phyloP scores from a whole-genome alignment of 129 eudicot genomes.

The Chrysanthemum makinoi region DNA sequence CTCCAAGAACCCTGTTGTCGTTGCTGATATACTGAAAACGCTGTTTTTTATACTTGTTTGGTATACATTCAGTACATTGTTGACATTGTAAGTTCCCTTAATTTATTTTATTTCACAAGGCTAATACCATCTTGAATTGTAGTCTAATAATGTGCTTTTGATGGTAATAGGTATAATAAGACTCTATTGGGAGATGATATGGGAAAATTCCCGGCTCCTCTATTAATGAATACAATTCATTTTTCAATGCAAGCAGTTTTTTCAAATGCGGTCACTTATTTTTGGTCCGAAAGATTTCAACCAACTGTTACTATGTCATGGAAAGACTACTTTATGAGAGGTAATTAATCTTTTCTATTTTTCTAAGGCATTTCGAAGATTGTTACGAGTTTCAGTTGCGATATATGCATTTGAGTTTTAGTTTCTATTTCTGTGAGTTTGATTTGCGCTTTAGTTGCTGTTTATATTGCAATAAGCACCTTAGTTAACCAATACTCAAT shows the following conservation, averaged over 20 bases:
- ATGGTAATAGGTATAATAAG: constrained; percentile 68
- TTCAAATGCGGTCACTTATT: constrained; percentile 71
- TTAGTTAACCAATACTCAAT: constrained; percentile 1
- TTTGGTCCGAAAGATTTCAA: constrained; percentile 68
- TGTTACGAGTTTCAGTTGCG: constrained; percentile 1
- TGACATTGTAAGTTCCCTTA: constrained; percentile 73
- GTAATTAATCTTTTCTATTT: constrained; percentile 32
- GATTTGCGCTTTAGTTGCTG: neutral
- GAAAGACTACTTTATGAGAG: constrained; percentile 92
- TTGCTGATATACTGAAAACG: constrained; percentile 77
- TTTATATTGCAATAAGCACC: neutral
- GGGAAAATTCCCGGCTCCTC: constrained; percentile 96
- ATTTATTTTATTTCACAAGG: neutral
- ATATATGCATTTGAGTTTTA: neutral
- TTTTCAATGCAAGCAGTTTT: constrained; percentile 95
- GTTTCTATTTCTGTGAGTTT: constrained; percentile 5
- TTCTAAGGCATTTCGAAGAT: neutral
- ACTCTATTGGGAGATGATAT: constrained; percentile 74
- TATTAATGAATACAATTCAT: constrained; percentile 91
- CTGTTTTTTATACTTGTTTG: constrained; percentile 77
- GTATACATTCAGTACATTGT: constrained; percentile 84
- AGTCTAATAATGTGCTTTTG: constrained; percentile 6
- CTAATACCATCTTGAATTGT: neutral
- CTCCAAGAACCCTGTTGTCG: constrained; percentile 40
- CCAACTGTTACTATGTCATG: constrained; percentile 71